A percentile compares a stretch with the other conserved stretches of the same genome.
Conservation (phyloP, 441 rosid species). For the Melastoma candidum region DNA sequence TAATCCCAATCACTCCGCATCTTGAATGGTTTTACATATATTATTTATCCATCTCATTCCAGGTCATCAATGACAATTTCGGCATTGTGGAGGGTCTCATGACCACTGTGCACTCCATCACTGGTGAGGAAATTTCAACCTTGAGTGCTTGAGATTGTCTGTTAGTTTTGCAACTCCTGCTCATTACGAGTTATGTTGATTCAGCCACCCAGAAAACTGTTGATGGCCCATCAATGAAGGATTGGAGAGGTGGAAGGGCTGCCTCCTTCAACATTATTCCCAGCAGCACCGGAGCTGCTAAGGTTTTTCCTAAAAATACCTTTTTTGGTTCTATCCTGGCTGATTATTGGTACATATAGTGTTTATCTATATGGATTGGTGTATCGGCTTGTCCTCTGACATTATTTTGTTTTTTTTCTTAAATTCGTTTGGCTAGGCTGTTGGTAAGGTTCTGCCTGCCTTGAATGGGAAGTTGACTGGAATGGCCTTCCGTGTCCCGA, state of each 20-base stretch:
- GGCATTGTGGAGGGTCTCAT: slow-evolving; percentile 86
- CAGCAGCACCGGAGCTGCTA: slow-evolving; percentile 90
- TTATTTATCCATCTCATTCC: neutral
- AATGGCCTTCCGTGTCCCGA: slow-evolving; percentile 88
- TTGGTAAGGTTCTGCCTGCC: slow-evolving; percentile 64
- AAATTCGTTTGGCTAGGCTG: slow-evolving; percentile 30
- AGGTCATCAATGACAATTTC: slow-evolving; percentile 68
- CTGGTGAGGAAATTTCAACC: slow-evolving; percentile 26
- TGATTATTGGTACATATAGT: too few species aligned
- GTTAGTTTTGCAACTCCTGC: neutral
- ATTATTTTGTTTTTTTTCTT: neutral
- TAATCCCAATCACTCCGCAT: neutral
- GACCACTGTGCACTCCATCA: slow-evolving; percentile 76
- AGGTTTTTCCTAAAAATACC: slow-evolving; percentile 22
- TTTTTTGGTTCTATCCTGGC: too few species aligned
- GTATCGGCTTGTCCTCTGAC: neutral
- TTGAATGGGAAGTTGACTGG: slow-evolving; percentile 79
- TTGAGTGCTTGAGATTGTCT: neutral
- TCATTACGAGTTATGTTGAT: neutral
- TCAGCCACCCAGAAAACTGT: slow-evolving; percentile 80
- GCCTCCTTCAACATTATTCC: slow-evolving; percentile 91
- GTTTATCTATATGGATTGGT: too few species aligned
- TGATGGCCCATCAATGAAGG: slow-evolving; percentile 80
- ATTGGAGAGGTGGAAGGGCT: slow-evolving; percentile 95
- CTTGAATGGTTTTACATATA: neutral